phyloP scores from a whole-genome alignment of 306 rosid genomes.

The Sindora glabra region DNA sequence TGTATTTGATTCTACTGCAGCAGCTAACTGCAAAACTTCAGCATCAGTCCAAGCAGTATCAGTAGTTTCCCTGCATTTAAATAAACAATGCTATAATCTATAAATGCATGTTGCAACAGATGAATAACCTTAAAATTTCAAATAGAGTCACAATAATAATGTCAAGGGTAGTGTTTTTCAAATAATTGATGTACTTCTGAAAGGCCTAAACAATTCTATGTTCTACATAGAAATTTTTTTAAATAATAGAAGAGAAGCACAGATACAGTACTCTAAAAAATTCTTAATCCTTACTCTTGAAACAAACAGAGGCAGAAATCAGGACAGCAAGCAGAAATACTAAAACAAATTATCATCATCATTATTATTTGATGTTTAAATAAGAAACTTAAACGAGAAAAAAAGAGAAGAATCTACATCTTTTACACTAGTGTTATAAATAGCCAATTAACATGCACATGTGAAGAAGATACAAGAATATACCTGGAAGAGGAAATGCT shows the following conservation, averaged over 20 bases:
- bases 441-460: background rate
- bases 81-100: conserved; percentile 3
- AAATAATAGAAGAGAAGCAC: background rate
- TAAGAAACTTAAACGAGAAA: background rate
- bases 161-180: background rate
- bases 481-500: background rate
- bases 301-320: background rate
- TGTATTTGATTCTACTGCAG: conserved; percentile 89
- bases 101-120: conserved; percentile 13
- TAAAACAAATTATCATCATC: background rate
- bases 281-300: background rate
- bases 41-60: conserved; percentile 48
- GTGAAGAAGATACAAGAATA: background rate
- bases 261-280: background rate
- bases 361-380: background rate
- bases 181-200: background rate
- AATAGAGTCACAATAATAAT: background rate
- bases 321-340: background rate
- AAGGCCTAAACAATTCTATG: background rate
- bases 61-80: conserved; percentile 39
- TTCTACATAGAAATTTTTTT: background rate
- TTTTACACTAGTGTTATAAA: background rate
- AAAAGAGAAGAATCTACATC: background rate
- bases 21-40: conserved; percentile 79
- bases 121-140: background rate